These are phyloP conservation scores for Plenodomus biglobosus DNA, from an alignment of 2,329 filamentous ascomycete genomes.

Conservation along the genomic window DNA sequence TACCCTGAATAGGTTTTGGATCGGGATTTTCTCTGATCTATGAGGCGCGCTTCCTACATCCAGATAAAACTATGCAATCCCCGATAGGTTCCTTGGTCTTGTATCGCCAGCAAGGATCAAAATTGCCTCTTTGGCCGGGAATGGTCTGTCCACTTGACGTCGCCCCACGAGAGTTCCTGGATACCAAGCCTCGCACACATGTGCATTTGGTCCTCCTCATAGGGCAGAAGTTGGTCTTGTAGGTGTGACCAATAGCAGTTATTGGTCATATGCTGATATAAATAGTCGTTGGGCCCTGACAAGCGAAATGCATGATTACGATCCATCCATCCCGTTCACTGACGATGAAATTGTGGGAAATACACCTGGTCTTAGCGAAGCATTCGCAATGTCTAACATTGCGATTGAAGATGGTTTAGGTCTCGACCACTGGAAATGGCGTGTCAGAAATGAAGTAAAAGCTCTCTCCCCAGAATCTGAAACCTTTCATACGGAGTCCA, in stretches of 20 bases:
- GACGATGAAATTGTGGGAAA: not conserved
- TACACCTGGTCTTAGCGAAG: constrained; percentile 13
- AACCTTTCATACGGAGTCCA: not conserved
- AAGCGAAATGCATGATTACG: constrained; percentile 15
- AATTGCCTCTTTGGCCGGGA: constrained; percentile 17
- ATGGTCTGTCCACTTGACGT: constrained; percentile 24
- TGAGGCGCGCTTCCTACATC: too few species aligned
- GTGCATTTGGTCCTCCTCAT: constrained; percentile 18
- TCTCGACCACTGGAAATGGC: constrained; percentile 15
- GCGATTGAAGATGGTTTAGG: constrained; percentile 1
- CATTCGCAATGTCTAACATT: constrained; percentile 7
- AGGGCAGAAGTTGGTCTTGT: constrained; percentile 14
- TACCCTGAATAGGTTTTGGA: too few species aligned
- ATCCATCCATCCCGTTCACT: constrained; percentile 8
- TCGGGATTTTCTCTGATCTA: too few species aligned
- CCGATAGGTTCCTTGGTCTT: constrained; percentile 14
- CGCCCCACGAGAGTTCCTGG: constrained; percentile 8
- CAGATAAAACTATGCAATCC: not conserved
- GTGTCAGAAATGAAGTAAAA: not conserved
- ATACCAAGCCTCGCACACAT: constrained; percentile 13
- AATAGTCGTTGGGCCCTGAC: constrained; percentile 24
- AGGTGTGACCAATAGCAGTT: not conserved
- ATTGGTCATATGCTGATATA: constrained; percentile 1
- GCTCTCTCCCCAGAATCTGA: constrained; percentile 1
- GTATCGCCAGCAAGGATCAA: constrained; percentile 5